phyloP scores from a whole-genome alignment of 2,329 filamentous ascomycete species.

The Fusarium sp. region DNA sequence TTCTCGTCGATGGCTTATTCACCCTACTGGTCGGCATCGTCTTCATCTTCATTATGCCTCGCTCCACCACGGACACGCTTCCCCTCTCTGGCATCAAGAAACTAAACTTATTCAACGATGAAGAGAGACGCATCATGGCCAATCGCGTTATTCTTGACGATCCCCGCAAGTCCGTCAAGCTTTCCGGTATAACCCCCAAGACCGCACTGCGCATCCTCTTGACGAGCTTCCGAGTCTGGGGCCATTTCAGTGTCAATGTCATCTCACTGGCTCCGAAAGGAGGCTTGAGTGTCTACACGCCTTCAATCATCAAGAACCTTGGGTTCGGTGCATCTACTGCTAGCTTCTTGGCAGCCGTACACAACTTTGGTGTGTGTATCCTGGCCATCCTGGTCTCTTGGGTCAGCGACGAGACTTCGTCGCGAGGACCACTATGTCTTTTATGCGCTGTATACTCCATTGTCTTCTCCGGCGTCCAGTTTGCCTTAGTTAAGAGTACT shows the following conservation, averaged over 20 bases:
- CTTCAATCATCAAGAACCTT: constrained; percentile 16
- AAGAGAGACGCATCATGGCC: neutral
- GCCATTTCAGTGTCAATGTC: constrained; percentile 8
- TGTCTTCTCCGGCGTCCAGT: constrained; percentile 4
- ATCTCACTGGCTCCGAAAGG: neutral
- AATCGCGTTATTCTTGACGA: constrained; percentile 18
- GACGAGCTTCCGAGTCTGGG: constrained; percentile 14
- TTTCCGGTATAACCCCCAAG: constrained; percentile 1
- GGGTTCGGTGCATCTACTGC: constrained; percentile 10
- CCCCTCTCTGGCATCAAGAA: neutral
- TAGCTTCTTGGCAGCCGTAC: constrained; percentile 3
- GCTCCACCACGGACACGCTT: neutral
- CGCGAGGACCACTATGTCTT: neutral
- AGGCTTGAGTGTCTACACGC: constrained; percentile 5
- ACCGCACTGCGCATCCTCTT: neutral
- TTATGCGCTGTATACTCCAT: constrained; percentile 12
- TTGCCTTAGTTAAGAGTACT: neutral
- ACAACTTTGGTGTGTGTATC: constrained; percentile 16
- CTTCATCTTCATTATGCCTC: constrained; percentile 16
- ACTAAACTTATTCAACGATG: neutral
- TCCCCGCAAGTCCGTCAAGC: constrained; percentile 8
- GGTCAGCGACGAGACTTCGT: constrained; percentile 4
- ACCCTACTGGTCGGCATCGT: neutral
- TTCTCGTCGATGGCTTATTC: constrained; percentile 16
- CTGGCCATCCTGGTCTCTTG: neutral